Conservation (phyloP, 2,329 filamentous ascomycete species). For the Penicillium sp. region DNA sequence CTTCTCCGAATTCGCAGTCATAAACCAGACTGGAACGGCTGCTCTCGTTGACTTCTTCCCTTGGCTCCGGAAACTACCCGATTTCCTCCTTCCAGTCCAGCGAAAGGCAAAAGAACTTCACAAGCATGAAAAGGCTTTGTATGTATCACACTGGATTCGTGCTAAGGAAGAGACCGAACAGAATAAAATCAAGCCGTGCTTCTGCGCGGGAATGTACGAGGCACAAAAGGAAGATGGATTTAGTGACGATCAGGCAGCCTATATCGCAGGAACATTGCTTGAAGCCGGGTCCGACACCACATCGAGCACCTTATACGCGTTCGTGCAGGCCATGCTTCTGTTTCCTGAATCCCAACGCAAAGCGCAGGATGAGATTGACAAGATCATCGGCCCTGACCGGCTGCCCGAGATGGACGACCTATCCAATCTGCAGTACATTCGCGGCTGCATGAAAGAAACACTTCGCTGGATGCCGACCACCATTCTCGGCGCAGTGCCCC, state of each 20-base stretch:
- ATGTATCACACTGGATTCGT: slow-evolving; percentile 43
- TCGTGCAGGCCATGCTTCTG: slow-evolving; percentile 50
- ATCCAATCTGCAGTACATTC: slow-evolving; percentile 33
- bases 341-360: slow-evolving; percentile 45
- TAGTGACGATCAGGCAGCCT: slow-evolving; percentile 34
- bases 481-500: slow-evolving; percentile 47
- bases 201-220: slow-evolving; percentile 26
- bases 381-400: slow-evolving; percentile 29
- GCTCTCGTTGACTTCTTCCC: slow-evolving; percentile 51
- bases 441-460: slow-evolving; percentile 34
- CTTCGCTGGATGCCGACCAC: slow-evolving; percentile 44
- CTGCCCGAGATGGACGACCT: slow-evolving; percentile 35
- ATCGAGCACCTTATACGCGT: slow-evolving; percentile 48
- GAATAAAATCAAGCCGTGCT: slow-evolving; percentile 31
- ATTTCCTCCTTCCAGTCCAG: slow-evolving; percentile 37
- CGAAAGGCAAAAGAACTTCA: slow-evolving; percentile 46
- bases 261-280: slow-evolving; percentile 30
- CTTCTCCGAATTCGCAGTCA: slow-evolving; percentile 44
- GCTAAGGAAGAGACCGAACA: slow-evolving; percentile 36
- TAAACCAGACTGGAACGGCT: slow-evolving; percentile 44
- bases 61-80: slow-evolving; percentile 45
- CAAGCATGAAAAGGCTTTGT: slow-evolving; percentile 43
- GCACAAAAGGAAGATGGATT: slow-evolving; percentile 34
- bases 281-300: slow-evolving; percentile 55
- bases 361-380: slow-evolving; percentile 41